These are phyloP conservation scores for Dichomitus squalens DNA, from an alignment of 1,284 basidiomycete species.

Conservation along the genomic window DNA sequence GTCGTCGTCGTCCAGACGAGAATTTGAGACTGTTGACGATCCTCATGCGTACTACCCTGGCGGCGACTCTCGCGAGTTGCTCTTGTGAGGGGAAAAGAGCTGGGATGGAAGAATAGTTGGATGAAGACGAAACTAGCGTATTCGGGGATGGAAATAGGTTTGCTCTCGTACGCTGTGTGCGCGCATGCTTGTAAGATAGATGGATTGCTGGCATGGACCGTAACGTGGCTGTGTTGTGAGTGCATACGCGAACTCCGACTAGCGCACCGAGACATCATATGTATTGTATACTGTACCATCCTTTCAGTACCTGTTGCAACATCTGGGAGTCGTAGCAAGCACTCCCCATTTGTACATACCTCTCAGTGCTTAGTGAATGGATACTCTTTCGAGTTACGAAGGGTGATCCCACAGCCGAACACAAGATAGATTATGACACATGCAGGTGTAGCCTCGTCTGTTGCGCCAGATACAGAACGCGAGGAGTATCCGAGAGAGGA, in stretches of 20 bases:
- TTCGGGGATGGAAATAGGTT: neutral
- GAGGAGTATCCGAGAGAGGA: too few relatives aligned
- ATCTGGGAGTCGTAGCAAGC: too few relatives aligned
- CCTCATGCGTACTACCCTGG: neutral
- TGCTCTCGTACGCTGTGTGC: neutral
- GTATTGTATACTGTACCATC: neutral
- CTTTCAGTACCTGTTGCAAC: too few relatives aligned
- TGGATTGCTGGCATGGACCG: too few relatives aligned
- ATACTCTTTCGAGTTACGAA: too few relatives aligned
- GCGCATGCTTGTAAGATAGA: neutral
- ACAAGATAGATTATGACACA: too few relatives aligned
- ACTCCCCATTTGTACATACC: too few relatives aligned
- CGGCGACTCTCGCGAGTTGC: neutral
- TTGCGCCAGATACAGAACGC: too few relatives aligned
- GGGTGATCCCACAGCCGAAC: too few relatives aligned
- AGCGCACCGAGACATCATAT: neutral
- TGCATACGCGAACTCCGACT: neutral
- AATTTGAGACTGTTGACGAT: constrained; percentile 22
- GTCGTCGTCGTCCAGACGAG: constrained; percentile 14
- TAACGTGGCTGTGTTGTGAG: neutral
- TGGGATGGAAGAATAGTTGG: neutral
- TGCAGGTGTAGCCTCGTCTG: too few relatives aligned
- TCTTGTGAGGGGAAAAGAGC: neutral
- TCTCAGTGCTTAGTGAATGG: too few relatives aligned
- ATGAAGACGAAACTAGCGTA: neutral